Base-by-base conservation (phyloP, 1,139 yeast genomes). In the Sugiyamaella castrensis region DNA sequence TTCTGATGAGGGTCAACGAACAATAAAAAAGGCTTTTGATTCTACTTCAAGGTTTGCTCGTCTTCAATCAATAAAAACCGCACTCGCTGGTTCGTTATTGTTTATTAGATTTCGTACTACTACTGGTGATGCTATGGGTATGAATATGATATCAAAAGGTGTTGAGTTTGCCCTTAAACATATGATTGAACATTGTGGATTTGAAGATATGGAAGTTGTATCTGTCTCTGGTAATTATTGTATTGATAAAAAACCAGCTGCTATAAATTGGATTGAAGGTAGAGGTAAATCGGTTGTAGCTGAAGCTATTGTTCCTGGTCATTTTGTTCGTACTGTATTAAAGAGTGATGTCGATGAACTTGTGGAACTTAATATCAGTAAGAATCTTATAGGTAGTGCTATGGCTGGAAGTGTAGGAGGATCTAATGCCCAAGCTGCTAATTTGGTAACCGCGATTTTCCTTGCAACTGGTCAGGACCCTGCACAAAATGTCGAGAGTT, bases 91-190 rank as follows among this genome's bases (percentile, higher is more conserved):
- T 37, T 86, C 87, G 47, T 74, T 86, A 57, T 74, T 94, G 61
- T 92, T 79, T 65, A 84, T 94, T 61, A 82, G 98, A 63, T 92
- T 92, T 75, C 82, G 91, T 66, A 92, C 99, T 27, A 89, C 96
- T 37, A 92, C 99, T 32, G 99, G 99, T 69, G 99, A 92, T 74
- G 98, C 98, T 15, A 92, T 92, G 99, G 99, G 98, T 58, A 92
- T 92, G 99, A 92, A 92, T 67, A 94, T 92, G 99, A 94, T 92
- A 57, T 92, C 98, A 30, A 92, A 92, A 71, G 99, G 98, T 68
- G 97, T 88, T 46, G 99, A 94, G 68, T 76, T 75, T 67, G 80
- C 96, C 1, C 78, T 92, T 64, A 82, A 82, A 58, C 81, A 77
- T 66, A 89, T 92, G 96, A 81, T 78, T 43, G 88, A 85, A 63